Evolutionary conservation across 208 protist genomes (phyloP), one percentile per base, ranked within the genome.

Genomic region (Perkinsela sp.): DNA sequence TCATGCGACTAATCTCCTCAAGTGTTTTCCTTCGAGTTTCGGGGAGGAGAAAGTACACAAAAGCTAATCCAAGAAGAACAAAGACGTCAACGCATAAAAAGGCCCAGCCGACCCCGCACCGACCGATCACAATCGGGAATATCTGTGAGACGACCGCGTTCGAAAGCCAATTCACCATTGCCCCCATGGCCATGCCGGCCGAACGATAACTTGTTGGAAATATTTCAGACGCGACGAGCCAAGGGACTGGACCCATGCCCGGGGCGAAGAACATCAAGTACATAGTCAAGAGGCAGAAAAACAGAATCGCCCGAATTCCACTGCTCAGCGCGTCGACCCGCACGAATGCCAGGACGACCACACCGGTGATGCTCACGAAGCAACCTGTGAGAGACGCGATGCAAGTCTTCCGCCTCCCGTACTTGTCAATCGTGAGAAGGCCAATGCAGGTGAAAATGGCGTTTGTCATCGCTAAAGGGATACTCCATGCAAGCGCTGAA

Each of bases 151-250:
- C 83, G 31, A 90, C 66, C 30, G 75, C 81, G 75, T 90, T 92
- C 29, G 82, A 75, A 2, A 72, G 79, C 89, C 89, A 93, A 79
- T 93, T 93, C 67, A 83, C 76, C 83, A 89, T 91, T 16, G 86
- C 89, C 16, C 84, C 86, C 28, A 90, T 73, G 1, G 85, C 87
- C n/a, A 82, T 75, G 28, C 81, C 84, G 16, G 78, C 73, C 6
- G 82, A 85, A 69, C 89, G 86, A 28, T 90, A 74, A 66, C 83
- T 74, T 2, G 74, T 85, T 0, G 89, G 89, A 75, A 90, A 93
- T 30, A 92, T 82, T 73, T 93, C 86, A 13, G 85, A 77, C 77
- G 88, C 88, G 32, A 92, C 75, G 6, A 92, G 85, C 86, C 86
- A 92, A 68, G 86, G 86, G 68, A 93, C 90, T 68, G 84, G 81